phyloP scores from a whole-genome alignment of 371 early-diverging fungal genomes.

The Syncephalis plumigaleata region DNA sequence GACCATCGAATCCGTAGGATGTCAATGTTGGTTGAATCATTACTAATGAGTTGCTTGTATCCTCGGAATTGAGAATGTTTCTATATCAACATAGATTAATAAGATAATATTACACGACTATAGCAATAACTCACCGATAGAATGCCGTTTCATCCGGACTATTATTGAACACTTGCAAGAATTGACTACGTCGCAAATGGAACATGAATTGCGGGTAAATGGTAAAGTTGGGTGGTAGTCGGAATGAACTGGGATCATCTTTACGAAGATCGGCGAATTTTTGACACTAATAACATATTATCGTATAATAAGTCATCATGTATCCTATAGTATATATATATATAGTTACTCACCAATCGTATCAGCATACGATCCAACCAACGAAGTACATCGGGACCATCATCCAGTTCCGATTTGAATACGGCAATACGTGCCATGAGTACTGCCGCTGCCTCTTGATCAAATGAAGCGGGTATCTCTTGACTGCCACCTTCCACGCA shows the following conservation, averaged over 20 bases:
- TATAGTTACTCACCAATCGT: constrained; percentile 36
- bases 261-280: constrained; percentile 92
- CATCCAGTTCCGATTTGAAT: constrained; percentile 95
- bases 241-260: constrained; percentile 89
- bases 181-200: constrained; percentile 94
- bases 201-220: constrained; percentile 99
- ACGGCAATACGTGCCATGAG: constrained; percentile 97
- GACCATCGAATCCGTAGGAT: constrained; percentile 78
- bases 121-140: constrained; percentile 37
- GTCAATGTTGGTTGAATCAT: constrained; percentile 99
- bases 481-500: constrained; percentile 81
- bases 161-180: constrained; percentile 98
- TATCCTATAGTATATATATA: too few relatives aligned
- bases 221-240: constrained; percentile 85
- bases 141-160: constrained; percentile 98
- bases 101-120: background rate
- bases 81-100: constrained; percentile 14
- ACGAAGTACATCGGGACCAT: constrained; percentile 94
- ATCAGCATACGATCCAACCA: constrained; percentile 99
- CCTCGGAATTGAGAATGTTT: constrained; percentile 86
- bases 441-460: constrained; percentile 98
- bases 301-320: too few relatives aligned
- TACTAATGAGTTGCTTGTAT: constrained; percentile 88
- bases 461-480: constrained; percentile 85
- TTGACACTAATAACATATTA: constrained; percentile 75